phyloP scores from a whole-genome alignment of 1,284 basidiomycete species.

The Phellopilus nigrolimitatus region DNA sequence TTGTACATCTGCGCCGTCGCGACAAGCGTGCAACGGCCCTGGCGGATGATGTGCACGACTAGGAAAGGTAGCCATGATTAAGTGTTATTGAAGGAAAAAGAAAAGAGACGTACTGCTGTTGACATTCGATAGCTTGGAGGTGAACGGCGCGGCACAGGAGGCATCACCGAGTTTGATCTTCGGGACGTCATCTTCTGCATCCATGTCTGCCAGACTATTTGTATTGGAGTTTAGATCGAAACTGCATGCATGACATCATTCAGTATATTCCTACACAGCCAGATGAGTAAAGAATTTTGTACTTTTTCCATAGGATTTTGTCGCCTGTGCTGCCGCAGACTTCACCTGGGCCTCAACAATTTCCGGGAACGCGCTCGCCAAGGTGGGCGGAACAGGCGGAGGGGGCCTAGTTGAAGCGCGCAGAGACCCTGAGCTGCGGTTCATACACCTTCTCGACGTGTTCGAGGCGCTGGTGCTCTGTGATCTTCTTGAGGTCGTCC shows the following conservation, averaged over 20 bases:
- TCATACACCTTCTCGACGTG: constrained; percentile 94
- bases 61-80: neutral
- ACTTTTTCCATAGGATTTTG: constrained; percentile 90
- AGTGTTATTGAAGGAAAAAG: constrained; percentile 9
- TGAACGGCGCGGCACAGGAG: constrained; percentile 94
- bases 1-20: constrained; percentile 99
- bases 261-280: neutral
- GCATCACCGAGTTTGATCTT: constrained; percentile 97
- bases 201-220: constrained; percentile 86
- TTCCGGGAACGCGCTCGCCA: constrained; percentile 83
- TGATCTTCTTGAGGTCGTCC: constrained; percentile 89
- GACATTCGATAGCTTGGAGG: constrained; percentile 91
- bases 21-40: constrained; percentile 93
- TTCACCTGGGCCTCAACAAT: constrained; percentile 85
- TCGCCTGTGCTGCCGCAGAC: constrained; percentile 62
- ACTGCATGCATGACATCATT: constrained; percentile 43
- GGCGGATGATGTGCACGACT: constrained; percentile 94
- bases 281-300: constrained; percentile 21
- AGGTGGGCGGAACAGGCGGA: constrained; percentile 80
- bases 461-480: constrained; percentile 85
- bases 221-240: constrained; percentile 86
- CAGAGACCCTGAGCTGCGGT: constrained; percentile 84
- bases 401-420: constrained; percentile 88
- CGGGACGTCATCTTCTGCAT: constrained; percentile 87
- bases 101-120: constrained; percentile 68